Evolutionary conservation across 768 basidiomycete species (phyloP).

Genomic region (Boletus coccyginus): DNA sequence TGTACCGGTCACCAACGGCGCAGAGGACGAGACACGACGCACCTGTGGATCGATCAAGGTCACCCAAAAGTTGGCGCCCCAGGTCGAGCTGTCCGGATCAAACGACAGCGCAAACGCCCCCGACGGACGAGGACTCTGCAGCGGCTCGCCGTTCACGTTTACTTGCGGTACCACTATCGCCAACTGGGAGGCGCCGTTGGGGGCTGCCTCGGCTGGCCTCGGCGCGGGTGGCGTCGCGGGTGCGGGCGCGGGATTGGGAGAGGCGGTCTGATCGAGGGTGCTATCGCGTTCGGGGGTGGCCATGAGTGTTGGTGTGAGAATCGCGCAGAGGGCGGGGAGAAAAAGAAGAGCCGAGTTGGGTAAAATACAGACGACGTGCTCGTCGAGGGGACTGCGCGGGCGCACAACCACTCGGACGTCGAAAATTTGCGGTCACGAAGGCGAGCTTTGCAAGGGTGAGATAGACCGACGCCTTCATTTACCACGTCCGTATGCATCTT

Average conservation of each 20-base stretch:
- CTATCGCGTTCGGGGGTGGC: conserved; percentile 25
- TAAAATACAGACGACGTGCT: conserved; percentile 23
- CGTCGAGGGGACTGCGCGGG: conserved; percentile 5
- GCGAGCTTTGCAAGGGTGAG: conserved; percentile 19
- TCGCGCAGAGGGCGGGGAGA: conserved; percentile 6
- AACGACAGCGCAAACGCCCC: conserved; percentile 13
- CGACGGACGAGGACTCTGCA: conserved; percentile 33
- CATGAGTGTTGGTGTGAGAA: conserved; percentile 17
- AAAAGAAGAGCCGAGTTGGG: not conserved
- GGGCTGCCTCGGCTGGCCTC: conserved; percentile 4
- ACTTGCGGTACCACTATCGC: conserved; percentile 32
- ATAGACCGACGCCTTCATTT: conserved; percentile 19
- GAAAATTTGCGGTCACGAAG: conserved; percentile 28
- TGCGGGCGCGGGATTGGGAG: conserved; percentile 1
- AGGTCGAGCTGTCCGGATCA: conserved; percentile 48
- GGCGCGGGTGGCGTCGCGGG: conserved; percentile 2
- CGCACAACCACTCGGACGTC: conserved; percentile 9
- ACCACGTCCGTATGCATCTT: conserved; percentile 12
- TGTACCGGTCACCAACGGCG: conserved; percentile 6
- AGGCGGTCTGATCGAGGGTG: conserved; percentile 22
- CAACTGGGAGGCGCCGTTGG: conserved; percentile 11
- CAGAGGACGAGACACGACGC: conserved; percentile 27
- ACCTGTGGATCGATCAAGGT: conserved; percentile 91
- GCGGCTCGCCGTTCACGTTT: conserved; percentile 34
- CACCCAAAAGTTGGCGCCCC: conserved; percentile 95